Evolutionary conservation across 164 flowering plant genomes (phyloP).

Genomic region (Macadamia integrifolia): DNA sequence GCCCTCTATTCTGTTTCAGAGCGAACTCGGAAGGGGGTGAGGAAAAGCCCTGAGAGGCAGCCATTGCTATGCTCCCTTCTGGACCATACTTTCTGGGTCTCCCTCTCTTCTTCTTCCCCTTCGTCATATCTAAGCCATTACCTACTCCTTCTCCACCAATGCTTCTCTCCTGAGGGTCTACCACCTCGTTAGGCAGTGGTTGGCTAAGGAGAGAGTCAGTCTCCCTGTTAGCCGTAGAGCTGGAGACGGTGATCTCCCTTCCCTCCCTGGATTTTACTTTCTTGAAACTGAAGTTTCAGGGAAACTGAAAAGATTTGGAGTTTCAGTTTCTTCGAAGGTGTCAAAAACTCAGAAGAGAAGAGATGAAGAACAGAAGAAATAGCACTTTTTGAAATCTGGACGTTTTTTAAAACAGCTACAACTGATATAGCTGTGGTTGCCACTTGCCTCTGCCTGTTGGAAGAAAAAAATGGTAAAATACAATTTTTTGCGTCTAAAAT

Average conservation of each 20-base stretch:
- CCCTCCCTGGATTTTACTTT: conserved; percentile 33
- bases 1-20: no score
- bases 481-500: conserved; percentile 12
- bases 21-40: no score
- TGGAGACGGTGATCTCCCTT: conserved; percentile 43
- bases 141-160: no score
- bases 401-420: conserved; percentile 38
- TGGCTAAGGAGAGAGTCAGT: conserved; percentile 35
- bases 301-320: neutral
- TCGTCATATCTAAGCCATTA: neutral
- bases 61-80: conserved; percentile 29
- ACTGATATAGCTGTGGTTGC: conserved; percentile 6
- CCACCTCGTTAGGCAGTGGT: conserved; percentile 2
- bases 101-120: conserved; percentile 63
- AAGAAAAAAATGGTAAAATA: conserved; percentile 2
- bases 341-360: conserved; percentile 3
- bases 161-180: conserved; percentile 12
- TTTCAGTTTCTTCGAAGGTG: neutral
- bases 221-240: conserved; percentile 34
- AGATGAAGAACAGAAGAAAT: neutral
- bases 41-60: no score
- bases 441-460: neutral
- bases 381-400: conserved; percentile 18
- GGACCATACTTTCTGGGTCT: conserved; percentile 82
- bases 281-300: neutral